Evolutionary conservation across 2,329 filamentous ascomycete species (phyloP).

Genomic region (Nothopassalora personata): DNA sequence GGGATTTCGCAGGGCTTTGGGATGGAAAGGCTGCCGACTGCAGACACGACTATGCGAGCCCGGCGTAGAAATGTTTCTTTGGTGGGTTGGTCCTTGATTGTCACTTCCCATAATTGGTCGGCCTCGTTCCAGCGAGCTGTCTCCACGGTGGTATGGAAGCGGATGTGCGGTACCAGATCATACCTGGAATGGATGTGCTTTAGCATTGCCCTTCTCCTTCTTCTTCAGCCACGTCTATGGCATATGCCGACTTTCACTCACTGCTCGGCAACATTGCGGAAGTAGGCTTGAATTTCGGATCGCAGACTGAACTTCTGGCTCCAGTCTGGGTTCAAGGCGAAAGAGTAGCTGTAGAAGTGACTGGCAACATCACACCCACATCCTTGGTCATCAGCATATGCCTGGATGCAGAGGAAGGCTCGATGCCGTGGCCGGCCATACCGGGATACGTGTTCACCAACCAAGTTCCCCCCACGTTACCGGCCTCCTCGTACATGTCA

Average conservation of each 20-base stretch:
- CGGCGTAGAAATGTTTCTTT: conserved; percentile 19
- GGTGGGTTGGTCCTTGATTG: conserved; percentile 21
- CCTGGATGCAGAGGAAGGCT: neutral
- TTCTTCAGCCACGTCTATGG: neutral
- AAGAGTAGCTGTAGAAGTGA: conserved; percentile 32
- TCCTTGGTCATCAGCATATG: conserved; percentile 27
- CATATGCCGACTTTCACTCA: conserved; percentile 1
- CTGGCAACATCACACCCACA: conserved; percentile 36
- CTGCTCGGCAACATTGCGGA: conserved; percentile 19
- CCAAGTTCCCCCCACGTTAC: conserved; percentile 37
- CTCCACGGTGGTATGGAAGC: conserved; percentile 23
- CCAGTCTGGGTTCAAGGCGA: conserved; percentile 31
- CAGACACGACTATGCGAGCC: conserved; percentile 26
- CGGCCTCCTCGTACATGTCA: conserved; percentile 42
- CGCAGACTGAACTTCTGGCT: conserved; percentile 25
- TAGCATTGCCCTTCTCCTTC: neutral
- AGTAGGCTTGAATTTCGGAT: conserved; percentile 28
- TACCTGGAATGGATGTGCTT: conserved; percentile 12
- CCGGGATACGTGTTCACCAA: conserved; percentile 21
- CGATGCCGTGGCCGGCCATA: neutral
- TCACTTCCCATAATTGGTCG: conserved; percentile 26
- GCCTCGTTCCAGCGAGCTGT: conserved; percentile 25
- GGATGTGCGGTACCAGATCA: conserved; percentile 22
- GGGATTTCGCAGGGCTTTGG: conserved; percentile 26
- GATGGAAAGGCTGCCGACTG: conserved; percentile 27